Percentiles rank a stretch among this genome's conserved stretches.
Conservation (phyloP, 2,329 filamentous ascomycete genomes). For the Spiromastix sp. region DNA sequence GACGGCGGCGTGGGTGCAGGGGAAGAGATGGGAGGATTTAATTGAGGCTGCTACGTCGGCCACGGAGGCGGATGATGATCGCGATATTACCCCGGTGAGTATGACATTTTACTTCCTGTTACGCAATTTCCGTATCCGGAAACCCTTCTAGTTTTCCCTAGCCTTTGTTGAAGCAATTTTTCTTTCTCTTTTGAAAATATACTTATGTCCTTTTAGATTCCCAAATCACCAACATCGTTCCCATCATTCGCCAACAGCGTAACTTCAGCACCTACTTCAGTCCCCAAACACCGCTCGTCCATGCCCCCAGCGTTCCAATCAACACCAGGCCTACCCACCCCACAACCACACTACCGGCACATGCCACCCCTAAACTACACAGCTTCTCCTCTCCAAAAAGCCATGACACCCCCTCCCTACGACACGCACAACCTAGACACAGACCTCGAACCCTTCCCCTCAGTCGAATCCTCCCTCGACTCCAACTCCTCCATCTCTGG, state of each 20-base stretch:
- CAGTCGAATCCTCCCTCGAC: slow-evolving; percentile 70
- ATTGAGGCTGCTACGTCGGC: slow-evolving; percentile 91
- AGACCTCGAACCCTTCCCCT: slow-evolving; percentile 71
- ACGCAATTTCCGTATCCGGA: slow-evolving; percentile 19
- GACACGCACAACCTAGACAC: slow-evolving; percentile 42
- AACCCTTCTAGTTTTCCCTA: slow-evolving; percentile 18
- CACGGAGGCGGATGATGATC: slow-evolving; percentile 77
- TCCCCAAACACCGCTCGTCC: slow-evolving; percentile 46
- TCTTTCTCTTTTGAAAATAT: slow-evolving; percentile 1
- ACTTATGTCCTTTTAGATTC: too few species aligned
- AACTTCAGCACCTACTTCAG: slow-evolving; percentile 28
- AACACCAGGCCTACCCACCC: slow-evolving; percentile 29
- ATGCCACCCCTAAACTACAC: slow-evolving; percentile 52
- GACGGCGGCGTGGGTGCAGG: slow-evolving; percentile 58
- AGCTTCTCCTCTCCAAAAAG: slow-evolving; percentile 82
- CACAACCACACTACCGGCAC: slow-evolving; percentile 29
- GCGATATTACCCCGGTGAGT: slow-evolving; percentile 77
- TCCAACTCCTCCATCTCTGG: slow-evolving; percentile 39
- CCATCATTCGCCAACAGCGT: slow-evolving; percentile 28
- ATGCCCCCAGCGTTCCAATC: slow-evolving; percentile 50
- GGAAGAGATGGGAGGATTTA: slow-evolving; percentile 91
- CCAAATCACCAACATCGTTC: slow-evolving; percentile 31
- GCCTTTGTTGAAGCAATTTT: slow-evolving; percentile 8
- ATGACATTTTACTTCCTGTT: slow-evolving; percentile 10
- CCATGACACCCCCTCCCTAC: slow-evolving; percentile 72